Base-by-base conservation (phyloP, 139 green algal species). In the Chlorella sorokiniana region DNA sequence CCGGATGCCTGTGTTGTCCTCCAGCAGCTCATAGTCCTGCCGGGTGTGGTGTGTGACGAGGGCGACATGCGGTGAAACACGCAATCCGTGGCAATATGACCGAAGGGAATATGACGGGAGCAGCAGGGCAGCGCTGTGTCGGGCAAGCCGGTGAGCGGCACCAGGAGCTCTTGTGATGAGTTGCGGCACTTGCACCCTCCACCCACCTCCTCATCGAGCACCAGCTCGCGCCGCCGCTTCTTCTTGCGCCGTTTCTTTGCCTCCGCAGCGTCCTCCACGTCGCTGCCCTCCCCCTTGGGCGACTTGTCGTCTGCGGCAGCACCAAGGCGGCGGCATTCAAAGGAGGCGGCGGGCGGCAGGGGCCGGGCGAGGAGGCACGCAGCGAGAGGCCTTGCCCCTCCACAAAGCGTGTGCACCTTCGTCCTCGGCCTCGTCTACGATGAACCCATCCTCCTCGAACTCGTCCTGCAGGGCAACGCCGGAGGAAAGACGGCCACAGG, bases 1-100 rank as follows among this genome's bases (percentile, higher is more conserved):
- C 41, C 84, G 62, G 37, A 92, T 76, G 71, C 87, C 84, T 67
- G 87, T 86, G 74, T 94, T 91, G 69, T 97, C 94, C 82, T 97
- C 91, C 71, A 98, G 84, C 78, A 98, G 86, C 41, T 96, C 92
- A 74, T 95, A 97, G 79, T 98, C 95, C 62, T 98, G 73, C n/a
- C n/a, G n/a, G n/a, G n/a, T n/a, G n/a, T n/a, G n/a, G n/a, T n/a
- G n/a, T n/a, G n/a, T n/a, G n/a, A n/a, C n/a, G n/a, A n/a, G n/a
- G n/a, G n/a, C n/a, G n/a, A n/a, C n/a, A n/a, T n/a, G n/a, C n/a
- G n/a, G n/a, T n/a, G n/a, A n/a, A n/a, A n/a, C n/a, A n/a, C n/a
- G n/a, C n/a, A n/a, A n/a, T n/a, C n/a, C n/a, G n/a, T n/a, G n/a
- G n/a, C n/a, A n/a, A n/a, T n/a, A n/a, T n/a, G n/a, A n/a, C n/a